Conservation (phyloP, 1,284 basidiomycete species). For the Fomitopsis betulina region DNA sequence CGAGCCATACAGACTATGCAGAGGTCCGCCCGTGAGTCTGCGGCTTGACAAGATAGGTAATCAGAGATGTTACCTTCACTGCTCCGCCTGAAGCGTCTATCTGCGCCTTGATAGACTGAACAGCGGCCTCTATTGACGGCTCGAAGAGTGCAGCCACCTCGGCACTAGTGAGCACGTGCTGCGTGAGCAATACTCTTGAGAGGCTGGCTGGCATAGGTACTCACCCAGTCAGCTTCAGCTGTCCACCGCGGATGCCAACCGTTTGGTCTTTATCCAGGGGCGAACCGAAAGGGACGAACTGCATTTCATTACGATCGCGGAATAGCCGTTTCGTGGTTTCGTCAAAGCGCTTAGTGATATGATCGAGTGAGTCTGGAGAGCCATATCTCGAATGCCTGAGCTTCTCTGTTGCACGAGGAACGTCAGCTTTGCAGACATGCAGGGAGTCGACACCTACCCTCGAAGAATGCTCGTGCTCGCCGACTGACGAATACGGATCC, state of each 20-base stretch:
- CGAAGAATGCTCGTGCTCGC: slow-evolving; percentile 61
- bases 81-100: slow-evolving; percentile 60
- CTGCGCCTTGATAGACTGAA: slow-evolving; percentile 64
- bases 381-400: slow-evolving; percentile 68
- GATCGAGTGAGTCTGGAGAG: slow-evolving; percentile 61
- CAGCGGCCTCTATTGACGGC: slow-evolving; percentile 68
- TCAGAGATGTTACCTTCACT: slow-evolving; percentile 45
- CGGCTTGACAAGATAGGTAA: neutral
- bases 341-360: slow-evolving; percentile 69
- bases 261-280: slow-evolving; percentile 65
- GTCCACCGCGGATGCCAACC: slow-evolving; percentile 67
- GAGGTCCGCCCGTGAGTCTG: neutral
- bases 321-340: slow-evolving; percentile 78
- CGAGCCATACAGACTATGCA: slow-evolving; percentile 64
- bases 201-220: slow-evolving; percentile 12
- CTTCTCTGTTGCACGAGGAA: slow-evolving; percentile 42
- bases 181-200: neutral
- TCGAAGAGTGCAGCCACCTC: slow-evolving; percentile 72
- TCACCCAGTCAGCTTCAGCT: slow-evolving; percentile 67
- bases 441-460: slow-evolving; percentile 37
- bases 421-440: neutral
- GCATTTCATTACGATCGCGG: slow-evolving; percentile 57
- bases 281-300: slow-evolving; percentile 73
- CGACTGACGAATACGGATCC: slow-evolving; percentile 79
- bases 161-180: slow-evolving; percentile 24